Evolutionary conservation across 1,139 yeast genomes (phyloP).

Genomic region (Pichia sp.): DNA sequence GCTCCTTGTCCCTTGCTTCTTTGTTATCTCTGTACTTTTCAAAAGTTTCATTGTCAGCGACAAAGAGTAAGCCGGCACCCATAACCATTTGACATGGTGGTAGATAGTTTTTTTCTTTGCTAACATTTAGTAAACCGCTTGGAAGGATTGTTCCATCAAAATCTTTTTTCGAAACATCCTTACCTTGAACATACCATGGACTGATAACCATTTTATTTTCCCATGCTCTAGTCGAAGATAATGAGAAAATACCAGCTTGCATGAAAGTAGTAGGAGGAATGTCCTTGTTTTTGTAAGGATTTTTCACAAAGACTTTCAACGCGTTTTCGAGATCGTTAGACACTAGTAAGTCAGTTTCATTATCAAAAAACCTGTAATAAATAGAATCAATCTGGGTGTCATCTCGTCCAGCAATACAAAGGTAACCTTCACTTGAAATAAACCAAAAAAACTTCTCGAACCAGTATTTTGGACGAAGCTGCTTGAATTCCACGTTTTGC

Average conservation of each 20-base stretch:
- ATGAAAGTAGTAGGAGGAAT: constrained; percentile 81
- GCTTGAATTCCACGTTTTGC: constrained; percentile 46
- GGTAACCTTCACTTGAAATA: constrained; percentile 79
- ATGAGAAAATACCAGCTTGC: constrained; percentile 85
- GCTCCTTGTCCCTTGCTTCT: constrained; percentile 40
- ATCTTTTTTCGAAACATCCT: constrained; percentile 64
- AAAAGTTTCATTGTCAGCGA: constrained; percentile 55
- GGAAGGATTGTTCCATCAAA: constrained; percentile 58
- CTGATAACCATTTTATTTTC: constrained; percentile 73
- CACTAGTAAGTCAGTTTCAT: constrained; percentile 67
- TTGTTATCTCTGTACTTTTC: constrained; percentile 39
- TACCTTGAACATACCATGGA: constrained; percentile 76
- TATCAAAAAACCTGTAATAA: constrained; percentile 68
- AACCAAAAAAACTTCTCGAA: constrained; percentile 96
- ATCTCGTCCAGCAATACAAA: constrained; percentile 85
- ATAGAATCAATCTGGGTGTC: constrained; percentile 78
- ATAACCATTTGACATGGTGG: constrained; percentile 83
- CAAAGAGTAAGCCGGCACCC: constrained; percentile 85
- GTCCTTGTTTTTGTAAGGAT: constrained; percentile 56
- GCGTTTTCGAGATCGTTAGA: constrained; percentile 74
- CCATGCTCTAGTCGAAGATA: constrained; percentile 89
- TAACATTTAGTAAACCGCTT: constrained; percentile 57
- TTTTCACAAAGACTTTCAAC: constrained; percentile 72
- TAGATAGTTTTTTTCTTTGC: constrained; percentile 53
- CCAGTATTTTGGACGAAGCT: constrained; percentile 72